phyloP scores from a whole-genome alignment of 495 filamentous ascomycete genomes.

The Neurospora sp. region DNA sequence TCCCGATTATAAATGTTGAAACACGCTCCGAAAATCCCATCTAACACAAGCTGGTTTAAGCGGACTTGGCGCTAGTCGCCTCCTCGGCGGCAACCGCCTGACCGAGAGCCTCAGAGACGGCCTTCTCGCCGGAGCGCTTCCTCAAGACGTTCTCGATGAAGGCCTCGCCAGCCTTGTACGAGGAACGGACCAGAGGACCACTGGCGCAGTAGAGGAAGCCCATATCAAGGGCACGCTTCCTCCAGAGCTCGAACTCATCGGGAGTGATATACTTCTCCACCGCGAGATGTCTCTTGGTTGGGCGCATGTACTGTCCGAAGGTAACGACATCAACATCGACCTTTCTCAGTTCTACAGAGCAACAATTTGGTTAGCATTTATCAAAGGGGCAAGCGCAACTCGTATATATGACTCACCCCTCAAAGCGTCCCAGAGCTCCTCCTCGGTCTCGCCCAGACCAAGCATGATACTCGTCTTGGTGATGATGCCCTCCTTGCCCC shows the following conservation, averaged over 20 bases:
- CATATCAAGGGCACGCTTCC: slow-evolving; percentile 80
- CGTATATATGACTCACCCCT: slow-evolving; percentile 35
- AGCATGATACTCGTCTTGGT: slow-evolving; percentile 98
- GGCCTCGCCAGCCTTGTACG: slow-evolving; percentile 94
- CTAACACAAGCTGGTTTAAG: slow-evolving; percentile 1
- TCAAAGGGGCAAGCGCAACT: not conserved
- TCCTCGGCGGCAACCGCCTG: slow-evolving; percentile 16
- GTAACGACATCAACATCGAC: slow-evolving; percentile 87
- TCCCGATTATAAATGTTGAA: slow-evolving; percentile 1
- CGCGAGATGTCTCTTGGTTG: slow-evolving; percentile 94
- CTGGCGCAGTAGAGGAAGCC: slow-evolving; percentile 95
- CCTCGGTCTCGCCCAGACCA: slow-evolving; percentile 83
- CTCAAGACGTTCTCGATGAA: slow-evolving; percentile 98
- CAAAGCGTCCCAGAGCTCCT: slow-evolving; percentile 74
- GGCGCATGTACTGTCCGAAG: slow-evolving; percentile 98
- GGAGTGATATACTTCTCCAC: slow-evolving; percentile 91
- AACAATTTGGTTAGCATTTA: not conserved
- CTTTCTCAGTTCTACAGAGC: slow-evolving; percentile 53
- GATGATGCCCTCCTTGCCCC: slow-evolving; percentile 55
- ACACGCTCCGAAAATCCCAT: slow-evolving; percentile 4
- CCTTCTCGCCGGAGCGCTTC: slow-evolving; percentile 56
- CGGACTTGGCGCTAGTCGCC: slow-evolving; percentile 2
- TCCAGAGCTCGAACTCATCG: slow-evolving; percentile 82
- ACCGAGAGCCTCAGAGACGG: slow-evolving; percentile 9
- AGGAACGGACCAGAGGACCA: slow-evolving; percentile 83